phyloP scores from a whole-genome alignment of 2,329 filamentous ascomycete species.

The Aspergillus aculeatus region DNA sequence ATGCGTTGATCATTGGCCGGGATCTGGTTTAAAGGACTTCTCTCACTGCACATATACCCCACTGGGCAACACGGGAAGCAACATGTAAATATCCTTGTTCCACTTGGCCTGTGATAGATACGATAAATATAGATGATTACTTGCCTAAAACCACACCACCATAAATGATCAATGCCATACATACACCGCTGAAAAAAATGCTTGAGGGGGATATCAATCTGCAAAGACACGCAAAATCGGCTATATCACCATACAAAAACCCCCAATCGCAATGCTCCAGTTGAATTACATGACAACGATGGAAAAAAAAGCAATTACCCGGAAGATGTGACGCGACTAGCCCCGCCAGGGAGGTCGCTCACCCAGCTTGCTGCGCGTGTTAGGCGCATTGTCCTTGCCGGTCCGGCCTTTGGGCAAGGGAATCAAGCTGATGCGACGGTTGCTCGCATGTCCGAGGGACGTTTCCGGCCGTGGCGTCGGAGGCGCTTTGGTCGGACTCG shows the following conservation, averaged over 20 bases:
- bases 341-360: constrained; percentile 40
- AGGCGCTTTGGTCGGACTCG: constrained; percentile 29
- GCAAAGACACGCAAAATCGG: constrained; percentile 13
- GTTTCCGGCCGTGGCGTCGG: constrained; percentile 40
- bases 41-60: background rate
- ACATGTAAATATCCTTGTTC: no score
- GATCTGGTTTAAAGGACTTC: constrained; percentile 22
- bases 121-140: no score
- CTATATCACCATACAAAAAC: constrained; percentile 13
- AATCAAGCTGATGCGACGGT: constrained; percentile 41
- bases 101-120: no score
- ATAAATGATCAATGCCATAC: background rate
- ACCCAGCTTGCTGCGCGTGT: constrained; percentile 25
- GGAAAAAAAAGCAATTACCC: constrained; percentile 9
- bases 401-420: constrained; percentile 35
- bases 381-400: constrained; percentile 31
- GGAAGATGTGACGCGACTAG: constrained; percentile 20
- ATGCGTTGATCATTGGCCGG: constrained; percentile 41
- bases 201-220: constrained; percentile 24
- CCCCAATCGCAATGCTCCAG: constrained; percentile 15
- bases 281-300: background rate
- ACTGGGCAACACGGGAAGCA: no score
- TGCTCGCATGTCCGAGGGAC: constrained; percentile 39
- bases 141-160: no score
- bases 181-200: constrained; percentile 9